Base-by-base conservation (phyloP, 768 basidiomycete species). In the Rhizopogon vulgaris region DNA sequence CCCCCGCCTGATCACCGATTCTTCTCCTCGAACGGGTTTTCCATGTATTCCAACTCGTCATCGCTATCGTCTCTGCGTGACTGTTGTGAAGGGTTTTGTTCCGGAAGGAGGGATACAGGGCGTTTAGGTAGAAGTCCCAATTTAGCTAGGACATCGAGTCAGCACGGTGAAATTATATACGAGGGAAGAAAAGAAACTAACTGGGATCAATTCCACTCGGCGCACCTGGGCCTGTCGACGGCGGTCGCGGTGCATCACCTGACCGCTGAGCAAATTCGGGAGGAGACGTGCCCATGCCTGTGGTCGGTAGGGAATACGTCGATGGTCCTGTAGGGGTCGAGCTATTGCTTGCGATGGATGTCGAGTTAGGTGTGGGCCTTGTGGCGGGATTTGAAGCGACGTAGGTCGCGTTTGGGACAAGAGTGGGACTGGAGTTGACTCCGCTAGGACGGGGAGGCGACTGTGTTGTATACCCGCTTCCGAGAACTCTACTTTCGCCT, bases 51-150 rank as follows among this genome's bases (percentile, higher is more conserved):
- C 57, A 85, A 60, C n/a, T 79, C 82, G 50, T 82, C 82, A 6
- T 75, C 71, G 38, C 75, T 71, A 24, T 74, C 67, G 48, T 59
- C 45, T 34, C 32, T 34, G 45, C 36, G 45, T 18, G 60, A 56
- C 12, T 67, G 73, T 17, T 34, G 32, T 1, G 32, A 10, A 12
- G 75, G 61, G 3, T 65, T 52, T 51, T 63, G 54, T 12, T 63
- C 46, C 27, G 60, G 61, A 17, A 72, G 62, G 32, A 85, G 72
- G 7, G 85, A 82, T 12, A 90, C 87, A 6, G 87, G 85, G 0
- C 83, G 78, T 67, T 87, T 88, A 4, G 87, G 87, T 17, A 89
- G 70, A 24, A 90, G 65, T 22, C 87, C 87, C 0, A 87, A 70
- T 68, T 85, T 86, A 47, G 79, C 84, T 83, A 34, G 22, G 4